Conservation (phyloP, 2,329 filamentous ascomycete species). For the Fusarium praegraminearum region DNA sequence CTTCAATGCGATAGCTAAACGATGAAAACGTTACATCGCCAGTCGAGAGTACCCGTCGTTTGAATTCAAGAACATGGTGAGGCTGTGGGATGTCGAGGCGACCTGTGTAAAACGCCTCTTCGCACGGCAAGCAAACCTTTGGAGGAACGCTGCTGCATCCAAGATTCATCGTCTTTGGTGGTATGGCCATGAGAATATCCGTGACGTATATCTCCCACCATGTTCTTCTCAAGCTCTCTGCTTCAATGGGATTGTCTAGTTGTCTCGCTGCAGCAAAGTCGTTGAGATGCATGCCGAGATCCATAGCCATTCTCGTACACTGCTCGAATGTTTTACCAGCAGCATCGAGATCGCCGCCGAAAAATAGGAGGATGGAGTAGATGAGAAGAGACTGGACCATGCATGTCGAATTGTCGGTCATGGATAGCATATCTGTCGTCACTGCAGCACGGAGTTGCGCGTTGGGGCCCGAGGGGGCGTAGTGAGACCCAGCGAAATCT, state of each 20-base stretch:
- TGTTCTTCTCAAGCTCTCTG: slow-evolving; percentile 39
- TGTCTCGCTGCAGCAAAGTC: slow-evolving; percentile 29
- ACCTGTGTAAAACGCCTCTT: slow-evolving; percentile 30
- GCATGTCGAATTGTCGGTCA: slow-evolving; percentile 7
- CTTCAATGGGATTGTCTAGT: slow-evolving; percentile 28
- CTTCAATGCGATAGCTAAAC: slow-evolving; percentile 44
- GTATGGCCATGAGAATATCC: slow-evolving; percentile 38
- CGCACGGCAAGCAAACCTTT: slow-evolving; percentile 38
- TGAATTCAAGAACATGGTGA: slow-evolving; percentile 35
- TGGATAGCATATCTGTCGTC: slow-evolving; percentile 20
- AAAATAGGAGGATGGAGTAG: slow-evolving; percentile 24
- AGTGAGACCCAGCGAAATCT: slow-evolving; percentile 41
- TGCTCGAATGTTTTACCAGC: slow-evolving; percentile 20
- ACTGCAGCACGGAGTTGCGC: slow-evolving; percentile 20
- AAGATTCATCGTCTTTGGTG: slow-evolving; percentile 22
- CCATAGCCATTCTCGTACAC: slow-evolving; percentile 32
- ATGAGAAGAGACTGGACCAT: slow-evolving; percentile 36
- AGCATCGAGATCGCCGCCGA: slow-evolving; percentile 10
- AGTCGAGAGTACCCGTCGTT: slow-evolving; percentile 15
- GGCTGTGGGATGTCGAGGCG: slow-evolving; percentile 22
- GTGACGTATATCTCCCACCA: slow-evolving; percentile 46
- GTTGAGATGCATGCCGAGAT: slow-evolving; percentile 35
- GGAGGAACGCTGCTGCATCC: slow-evolving; percentile 31
- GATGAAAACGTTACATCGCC: slow-evolving; percentile 40
- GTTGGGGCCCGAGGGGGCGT: slow-evolving; percentile 15